Evolutionary conservation across 257 asterid species (phyloP), one percentile per base, ranked within the genome.

Genomic region (Solanum rostratum): DNA sequence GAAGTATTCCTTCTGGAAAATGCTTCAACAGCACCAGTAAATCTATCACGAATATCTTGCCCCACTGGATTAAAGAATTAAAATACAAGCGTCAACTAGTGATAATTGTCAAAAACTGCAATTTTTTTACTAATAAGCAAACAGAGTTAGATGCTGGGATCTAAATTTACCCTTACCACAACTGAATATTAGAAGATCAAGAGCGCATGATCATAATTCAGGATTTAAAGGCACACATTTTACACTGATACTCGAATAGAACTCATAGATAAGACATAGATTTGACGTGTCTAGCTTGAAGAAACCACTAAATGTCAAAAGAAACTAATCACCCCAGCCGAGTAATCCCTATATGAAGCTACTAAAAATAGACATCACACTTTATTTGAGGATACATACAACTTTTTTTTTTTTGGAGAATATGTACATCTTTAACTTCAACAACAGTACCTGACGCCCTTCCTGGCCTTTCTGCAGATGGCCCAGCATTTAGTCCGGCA

Each of bases 1-100:
- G 66, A 57, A 66, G 83, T 80, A 66, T 87, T 85, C 84, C 83
- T 83, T 73, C 88, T 78, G 15, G 90, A 87, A 50, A 85, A 85
- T 76, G 86, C 88, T 82, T 85, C 90, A 12, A 85, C 90, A 29
- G 88, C 88, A 15, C 90, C 86, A 65, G 88, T 45, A 71, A 87
- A 83, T 63, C 65, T 83, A 15, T 85, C 90, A 29, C 90, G 85
- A 19, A 78, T 66, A 24, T 87, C 88, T 84, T 83, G 88, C 79
- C 90, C 90, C 46, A 20, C 86, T 54, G 59, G 79, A 66, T 69
- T 59, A 13, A 5, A 63, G 76, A 62, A 66, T 65, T 9, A 83
- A 66, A 18, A 66, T 30, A 16, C 68, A 50, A 46, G 81, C 15
- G 13, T 76, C 82, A 76, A 50, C n/a, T 1, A 27, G 24, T 1